Conservation (phyloP, 2,329 filamentous ascomycete genomes). For the Fusarium sp. region DNA sequence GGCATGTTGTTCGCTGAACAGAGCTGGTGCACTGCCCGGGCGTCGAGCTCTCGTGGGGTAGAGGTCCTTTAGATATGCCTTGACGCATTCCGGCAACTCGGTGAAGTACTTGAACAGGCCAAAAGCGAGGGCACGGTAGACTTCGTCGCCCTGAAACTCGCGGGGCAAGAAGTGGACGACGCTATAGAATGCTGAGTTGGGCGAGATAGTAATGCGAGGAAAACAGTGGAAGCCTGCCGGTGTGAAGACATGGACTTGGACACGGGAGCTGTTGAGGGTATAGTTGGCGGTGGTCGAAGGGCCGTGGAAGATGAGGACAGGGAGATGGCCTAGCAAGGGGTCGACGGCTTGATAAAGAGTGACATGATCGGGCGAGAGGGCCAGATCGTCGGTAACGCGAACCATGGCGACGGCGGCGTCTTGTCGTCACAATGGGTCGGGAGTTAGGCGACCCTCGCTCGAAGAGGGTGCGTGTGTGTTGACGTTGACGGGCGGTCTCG, state of each 20-base stretch:
- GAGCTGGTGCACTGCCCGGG: slow-evolving; percentile 72
- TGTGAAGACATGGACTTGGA: slow-evolving; percentile 93
- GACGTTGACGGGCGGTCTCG: slow-evolving; percentile 31
- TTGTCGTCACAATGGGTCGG: slow-evolving; percentile 49
- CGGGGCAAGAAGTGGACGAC: slow-evolving; percentile 91
- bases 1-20: slow-evolving; percentile 93
- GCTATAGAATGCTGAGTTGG: slow-evolving; percentile 89
- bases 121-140: slow-evolving; percentile 91
- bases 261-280: slow-evolving; percentile 88
- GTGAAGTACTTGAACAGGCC: slow-evolving; percentile 94
- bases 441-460: slow-evolving; percentile 25
- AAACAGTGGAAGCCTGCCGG: slow-evolving; percentile 91
- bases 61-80: slow-evolving; percentile 73
- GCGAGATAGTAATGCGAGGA: slow-evolving; percentile 90
- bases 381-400: slow-evolving; percentile 81
- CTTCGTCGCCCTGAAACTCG: slow-evolving; percentile 95
- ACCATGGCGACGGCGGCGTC: slow-evolving; percentile 71
- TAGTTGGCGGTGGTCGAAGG: slow-evolving; percentile 90
- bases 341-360: slow-evolving; percentile 92
- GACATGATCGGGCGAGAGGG: slow-evolving; percentile 83
- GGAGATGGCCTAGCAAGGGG: slow-evolving; percentile 81
- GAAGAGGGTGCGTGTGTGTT: slow-evolving; percentile 23
- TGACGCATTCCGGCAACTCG: slow-evolving; percentile 83
- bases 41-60: slow-evolving; percentile 68
- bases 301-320: slow-evolving; percentile 92